phyloP scores from a whole-genome alignment of 2,329 filamentous ascomycete species.

The Xylaria sp. region DNA sequence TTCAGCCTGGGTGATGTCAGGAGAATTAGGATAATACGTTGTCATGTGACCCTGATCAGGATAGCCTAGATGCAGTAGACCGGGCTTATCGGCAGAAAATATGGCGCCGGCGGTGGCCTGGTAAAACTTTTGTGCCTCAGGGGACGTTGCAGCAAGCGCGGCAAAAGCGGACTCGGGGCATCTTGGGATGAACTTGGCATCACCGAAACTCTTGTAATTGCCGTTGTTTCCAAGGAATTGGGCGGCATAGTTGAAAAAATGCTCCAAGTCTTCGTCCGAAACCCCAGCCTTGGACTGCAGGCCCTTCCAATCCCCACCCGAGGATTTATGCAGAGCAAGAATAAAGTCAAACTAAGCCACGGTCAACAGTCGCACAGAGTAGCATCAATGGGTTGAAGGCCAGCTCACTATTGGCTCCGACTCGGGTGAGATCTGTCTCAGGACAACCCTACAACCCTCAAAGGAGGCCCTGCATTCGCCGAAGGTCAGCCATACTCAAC shows the following conservation, averaged over 20 bases:
- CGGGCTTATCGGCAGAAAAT: slow-evolving; percentile 72
- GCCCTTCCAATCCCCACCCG: slow-evolving; percentile 75
- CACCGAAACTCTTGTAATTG: slow-evolving; percentile 89
- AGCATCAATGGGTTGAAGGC: slow-evolving; percentile 5
- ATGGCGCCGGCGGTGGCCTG: slow-evolving; percentile 76
- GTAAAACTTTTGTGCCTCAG: slow-evolving; percentile 71
- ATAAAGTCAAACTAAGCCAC: slow-evolving; percentile 75
- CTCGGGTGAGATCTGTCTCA: slow-evolving; percentile 84
- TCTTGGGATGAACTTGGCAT: slow-evolving; percentile 84
- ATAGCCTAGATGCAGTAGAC: slow-evolving; percentile 80
- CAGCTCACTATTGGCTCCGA: slow-evolving; percentile 71
- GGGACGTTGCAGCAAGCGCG: slow-evolving; percentile 68
- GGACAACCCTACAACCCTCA: slow-evolving; percentile 78
- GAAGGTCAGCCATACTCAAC: slow-evolving; percentile 23
- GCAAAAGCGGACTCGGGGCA: slow-evolving; percentile 71
- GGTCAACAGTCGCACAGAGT: slow-evolving; percentile 29
- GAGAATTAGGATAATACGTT: slow-evolving; percentile 82
- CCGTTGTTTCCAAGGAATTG: slow-evolving; percentile 84
- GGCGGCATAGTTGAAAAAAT: slow-evolving; percentile 79
- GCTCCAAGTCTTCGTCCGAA: slow-evolving; percentile 69
- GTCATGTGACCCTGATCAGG: slow-evolving; percentile 79
- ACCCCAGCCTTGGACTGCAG: slow-evolving; percentile 73
- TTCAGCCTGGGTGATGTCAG: slow-evolving; percentile 77
- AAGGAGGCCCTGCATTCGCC: slow-evolving; percentile 71
- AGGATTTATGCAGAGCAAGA: slow-evolving; percentile 73